A percentile compares a stretch with the other conserved stretches of the same genome.
phyloP scores from a whole-genome alignment of 2,329 filamentous ascomycete species.

The Sphaerulina musiva region DNA sequence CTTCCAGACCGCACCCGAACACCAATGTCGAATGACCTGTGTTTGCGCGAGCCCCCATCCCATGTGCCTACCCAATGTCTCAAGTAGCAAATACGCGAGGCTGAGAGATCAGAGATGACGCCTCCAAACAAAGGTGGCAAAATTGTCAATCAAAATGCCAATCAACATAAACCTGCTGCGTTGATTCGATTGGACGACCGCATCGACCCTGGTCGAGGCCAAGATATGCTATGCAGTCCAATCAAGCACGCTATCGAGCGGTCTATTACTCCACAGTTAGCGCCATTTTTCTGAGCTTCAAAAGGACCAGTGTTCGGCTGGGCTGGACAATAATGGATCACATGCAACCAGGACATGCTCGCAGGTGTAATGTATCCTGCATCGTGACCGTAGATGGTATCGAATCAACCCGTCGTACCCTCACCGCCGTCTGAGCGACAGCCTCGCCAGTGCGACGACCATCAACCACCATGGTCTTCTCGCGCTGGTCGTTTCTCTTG shows the following conservation, averaged over 20 bases:
- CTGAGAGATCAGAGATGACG: constrained; percentile 18
- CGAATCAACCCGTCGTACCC: constrained; percentile 4
- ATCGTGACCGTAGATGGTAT: constrained; percentile 13
- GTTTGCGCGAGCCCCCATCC: constrained; percentile 8
- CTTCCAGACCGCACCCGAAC: constrained; percentile 12
- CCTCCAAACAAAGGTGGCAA: constrained; percentile 2
- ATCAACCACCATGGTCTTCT: neutral
- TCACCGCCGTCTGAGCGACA: constrained; percentile 12
- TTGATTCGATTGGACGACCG: constrained; percentile 1
- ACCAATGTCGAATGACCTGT: constrained; percentile 5
- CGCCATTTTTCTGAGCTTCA: constrained; percentile 1
- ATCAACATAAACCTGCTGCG: neutral
- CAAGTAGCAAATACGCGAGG: constrained; percentile 11
- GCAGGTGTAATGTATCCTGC: constrained; percentile 10
- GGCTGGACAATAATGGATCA: constrained; percentile 8
- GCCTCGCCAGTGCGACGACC: neutral
- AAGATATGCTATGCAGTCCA: constrained; percentile 2
- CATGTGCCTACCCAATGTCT: constrained; percentile 13
- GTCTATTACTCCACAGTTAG: constrained; percentile 4
- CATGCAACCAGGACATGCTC: constrained; percentile 12
- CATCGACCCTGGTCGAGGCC: constrained; percentile 6
- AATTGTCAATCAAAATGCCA: constrained; percentile 1
- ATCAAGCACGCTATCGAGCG: constrained; percentile 5
- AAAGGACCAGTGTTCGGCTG: constrained; percentile 1
- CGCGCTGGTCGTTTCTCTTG: neutral